Evolutionary conservation across 2,329 filamentous ascomycete genomes (phyloP), one percentile per base, ranked within the genome.

Genomic region (Microsporum ferrugineum): DNA sequence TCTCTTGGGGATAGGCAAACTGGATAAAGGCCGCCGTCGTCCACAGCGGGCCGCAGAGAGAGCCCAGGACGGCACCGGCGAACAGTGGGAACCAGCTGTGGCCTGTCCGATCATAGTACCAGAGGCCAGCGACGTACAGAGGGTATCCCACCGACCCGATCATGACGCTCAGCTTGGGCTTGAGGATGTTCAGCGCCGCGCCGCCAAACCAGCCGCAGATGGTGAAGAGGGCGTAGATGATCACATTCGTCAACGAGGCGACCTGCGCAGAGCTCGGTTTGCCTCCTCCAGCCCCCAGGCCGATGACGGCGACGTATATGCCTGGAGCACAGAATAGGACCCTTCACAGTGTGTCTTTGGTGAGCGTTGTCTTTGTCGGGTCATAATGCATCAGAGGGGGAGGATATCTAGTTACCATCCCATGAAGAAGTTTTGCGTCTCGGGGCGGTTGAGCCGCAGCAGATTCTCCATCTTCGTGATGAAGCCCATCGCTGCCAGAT

Each of bases 1-100:
- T 73, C 75, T 94, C 89, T 7, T 82, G 78, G 3, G 89, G 89
- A 72, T 94, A 94, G 5, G 87, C 83, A 82, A 92, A 89, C 71
- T 76, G 74, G 45, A 76, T 69, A 6, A 72, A 72, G 47, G 73
- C 74, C 63, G 76, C 72, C 1, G 73, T 73, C 53, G 69, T 70
- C 75, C 75, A 76, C 3, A 76, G 67, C 33, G 75, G 64, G 62
- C 70, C 73, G n/a, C 74, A 73, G 58, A 72, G 74, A 34, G 72
- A 59, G 65, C 75, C 75, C 17, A 76, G 68, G 31, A 75, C 63
- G n/a, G 70, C 66, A 57, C 74, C 75, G 5, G 73, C 70, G 60
- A 75, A 73, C 60, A 75, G 72, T 38, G 73, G 67, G 67, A 74
- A 76, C 59, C 69, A 71, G 6, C 67, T 63, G 61, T 75, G 74